Evolutionary conservation across 257 asterid genomes (phyloP).

Genomic region (Coffea canephora): DNA sequence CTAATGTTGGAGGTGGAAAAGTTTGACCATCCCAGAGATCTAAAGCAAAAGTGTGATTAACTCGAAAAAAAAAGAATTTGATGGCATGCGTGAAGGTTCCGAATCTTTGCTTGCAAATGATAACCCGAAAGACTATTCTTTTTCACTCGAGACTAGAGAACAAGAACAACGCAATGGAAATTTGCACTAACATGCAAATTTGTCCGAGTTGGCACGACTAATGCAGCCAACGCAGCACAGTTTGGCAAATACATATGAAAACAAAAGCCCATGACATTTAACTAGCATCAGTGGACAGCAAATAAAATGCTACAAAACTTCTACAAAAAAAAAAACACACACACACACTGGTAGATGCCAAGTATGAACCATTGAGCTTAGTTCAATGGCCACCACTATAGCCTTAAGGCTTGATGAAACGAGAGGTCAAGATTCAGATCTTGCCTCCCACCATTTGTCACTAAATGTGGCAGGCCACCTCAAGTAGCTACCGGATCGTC

Average conservation of each 20-base stretch:
- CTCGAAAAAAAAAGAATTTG: not conserved
- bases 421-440: too few relatives aligned
- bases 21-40: too few relatives aligned
- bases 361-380: too few relatives aligned
- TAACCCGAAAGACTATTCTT: not conserved
- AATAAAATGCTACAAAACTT: not conserved
- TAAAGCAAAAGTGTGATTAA: too few relatives aligned
- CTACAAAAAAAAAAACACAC: not conserved
- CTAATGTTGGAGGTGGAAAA: too few relatives aligned
- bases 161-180: not conserved
- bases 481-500: too few relatives aligned
- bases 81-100: not conserved
- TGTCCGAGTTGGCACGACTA: constrained; percentile 9
- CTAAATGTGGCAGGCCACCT: too few relatives aligned
- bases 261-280: not conserved
- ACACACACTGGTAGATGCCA: not conserved
- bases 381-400: too few relatives aligned
- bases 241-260: not conserved
- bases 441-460: too few relatives aligned
- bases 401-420: too few relatives aligned
- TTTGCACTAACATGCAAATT: constrained; percentile 14
- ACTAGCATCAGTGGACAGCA: not conserved
- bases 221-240: not conserved
- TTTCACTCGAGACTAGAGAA: too few relatives aligned
- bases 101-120: not conserved